Percentiles rank a stretch among this genome's conserved stretches.
These are phyloP conservation scores for Botrytis porri DNA, from an alignment of 2,329 filamentous ascomycete species.

Conservation along the genomic window DNA sequence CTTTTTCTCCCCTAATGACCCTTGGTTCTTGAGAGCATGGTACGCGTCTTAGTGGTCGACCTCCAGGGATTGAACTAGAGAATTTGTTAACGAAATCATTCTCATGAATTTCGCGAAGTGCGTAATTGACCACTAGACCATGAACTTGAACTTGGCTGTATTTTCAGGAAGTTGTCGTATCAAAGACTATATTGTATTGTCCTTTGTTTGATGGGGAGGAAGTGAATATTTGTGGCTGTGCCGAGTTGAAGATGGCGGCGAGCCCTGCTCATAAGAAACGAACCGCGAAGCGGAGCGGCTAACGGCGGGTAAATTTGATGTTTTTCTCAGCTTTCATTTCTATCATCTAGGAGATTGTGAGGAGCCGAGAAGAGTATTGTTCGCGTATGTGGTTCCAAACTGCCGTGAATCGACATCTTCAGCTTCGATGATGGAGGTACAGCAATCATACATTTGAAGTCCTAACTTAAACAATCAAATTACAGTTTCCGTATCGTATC, in stretches of 20 bases:
- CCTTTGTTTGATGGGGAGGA: background rate
- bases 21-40: background rate
- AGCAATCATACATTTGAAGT: background rate
- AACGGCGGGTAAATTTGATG: background rate
- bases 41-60: constrained; percentile 11
- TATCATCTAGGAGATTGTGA: too few relatives aligned
- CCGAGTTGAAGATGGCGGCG: background rate
- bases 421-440: background rate
- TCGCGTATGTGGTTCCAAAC: background rate
- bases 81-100: background rate
- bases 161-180: background rate
- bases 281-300: background rate
- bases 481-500: too few relatives aligned
- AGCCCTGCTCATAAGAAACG: background rate
- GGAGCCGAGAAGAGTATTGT: background rate
- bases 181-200: background rate
- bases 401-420: background rate
- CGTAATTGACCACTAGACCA: constrained; percentile 5
- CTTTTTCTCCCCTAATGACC: background rate
- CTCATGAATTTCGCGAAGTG: background rate
- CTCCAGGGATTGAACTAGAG: background rate
- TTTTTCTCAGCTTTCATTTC: background rate
- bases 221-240: constrained; percentile 11
- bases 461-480: background rate
- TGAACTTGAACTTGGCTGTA: constrained; percentile 12